Base-by-base conservation (phyloP, 164 flowering plant genomes). In the Annona cherimola region DNA sequence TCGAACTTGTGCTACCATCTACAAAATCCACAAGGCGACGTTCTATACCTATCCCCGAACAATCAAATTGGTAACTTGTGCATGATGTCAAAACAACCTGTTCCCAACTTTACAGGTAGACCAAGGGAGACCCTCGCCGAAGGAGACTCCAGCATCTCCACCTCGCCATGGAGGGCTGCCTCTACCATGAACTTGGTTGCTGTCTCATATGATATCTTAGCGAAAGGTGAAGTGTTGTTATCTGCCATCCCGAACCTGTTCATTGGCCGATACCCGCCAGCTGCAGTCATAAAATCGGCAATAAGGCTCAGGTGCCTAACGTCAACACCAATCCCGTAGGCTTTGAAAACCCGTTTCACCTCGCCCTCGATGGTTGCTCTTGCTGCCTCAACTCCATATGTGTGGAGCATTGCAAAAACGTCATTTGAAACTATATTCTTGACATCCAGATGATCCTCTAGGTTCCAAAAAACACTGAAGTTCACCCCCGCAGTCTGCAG, bases 321-420 rank as follows among this genome's bases (percentile, higher is more conserved):
- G 71, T 90, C 85, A 5, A 92, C 90, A 42, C 84, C 71, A 39
- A 93, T 88, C 0, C 94, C 97, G 61, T 96, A 92, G 0, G 81
- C 74, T 0, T 72, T 76, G 73, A 93, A 96, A 3, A 93, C 96
- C 1, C 77, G 73, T 39, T 76, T 81, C 66, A 96, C 79, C 81
- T 93, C 94, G 59, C 82, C 76, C 11, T 92, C 84, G 68, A 96
- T 84, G 69, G 95, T 86, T 43, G 81, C 87, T 79, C 98, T 82
- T 2, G 99, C 99, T 1, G 96, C 99, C 82, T 96, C 99, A 4
- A 96, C 94, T 19, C 98, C 99, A 63, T 86, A 96, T 0, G 95
- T 89, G 0, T 72, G 79, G 43, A 93, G 87, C 84, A 96, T 80
- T 0, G 89, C 85, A 69, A 87, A 83, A 4, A 93, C 83, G 72